Evolutionary conservation across 2,329 filamentous ascomycete species (phyloP).

Genomic region (Pyrenophora teres): DNA sequence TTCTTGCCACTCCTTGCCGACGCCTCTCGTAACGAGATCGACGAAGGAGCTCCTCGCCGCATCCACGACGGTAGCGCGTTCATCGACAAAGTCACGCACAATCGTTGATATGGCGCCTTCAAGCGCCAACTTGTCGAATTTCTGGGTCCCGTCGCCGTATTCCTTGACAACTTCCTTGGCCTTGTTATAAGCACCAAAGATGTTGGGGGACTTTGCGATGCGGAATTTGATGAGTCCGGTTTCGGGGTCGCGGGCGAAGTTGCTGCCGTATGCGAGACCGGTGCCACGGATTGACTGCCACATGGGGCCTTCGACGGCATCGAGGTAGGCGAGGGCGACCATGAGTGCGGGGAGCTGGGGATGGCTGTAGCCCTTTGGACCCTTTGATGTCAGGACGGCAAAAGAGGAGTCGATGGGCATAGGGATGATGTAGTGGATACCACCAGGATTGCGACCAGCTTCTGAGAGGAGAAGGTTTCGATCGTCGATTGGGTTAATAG

Average conservation of each 20-base stretch:
- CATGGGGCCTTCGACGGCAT: conserved; percentile 89
- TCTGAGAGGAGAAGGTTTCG: conserved; percentile 73
- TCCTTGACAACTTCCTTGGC: conserved; percentile 75
- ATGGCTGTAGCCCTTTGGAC: conserved; percentile 75
- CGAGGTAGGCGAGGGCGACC: conserved; percentile 88
- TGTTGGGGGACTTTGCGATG: conserved; percentile 88
- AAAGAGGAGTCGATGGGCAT: conserved; percentile 95
- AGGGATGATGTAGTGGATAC: conserved; percentile 77
- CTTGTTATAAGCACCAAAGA: conserved; percentile 81
- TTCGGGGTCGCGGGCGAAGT: conserved; percentile 77
- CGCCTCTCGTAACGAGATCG: conserved; percentile 74
- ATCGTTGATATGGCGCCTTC: conserved; percentile 91
- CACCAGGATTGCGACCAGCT: conserved; percentile 75
- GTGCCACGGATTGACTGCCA: conserved; percentile 93
- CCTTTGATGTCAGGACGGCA: conserved; percentile 73
- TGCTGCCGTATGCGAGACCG: conserved; percentile 87
- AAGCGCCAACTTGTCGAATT: conserved; percentile 79
- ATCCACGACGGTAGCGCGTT: conserved; percentile 81
- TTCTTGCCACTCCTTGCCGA: conserved; percentile 78
- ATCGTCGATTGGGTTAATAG: conserved; percentile 72
- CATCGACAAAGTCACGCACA: conserved; percentile 82
- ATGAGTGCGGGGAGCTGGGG: conserved; percentile 80
- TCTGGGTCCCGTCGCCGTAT: conserved; percentile 71
- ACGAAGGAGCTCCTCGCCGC: conserved; percentile 86
- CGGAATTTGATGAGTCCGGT: conserved; percentile 81